Conservation (phyloP, 2,329 filamentous ascomycete species). For the Clonostachys chloroleuca region DNA sequence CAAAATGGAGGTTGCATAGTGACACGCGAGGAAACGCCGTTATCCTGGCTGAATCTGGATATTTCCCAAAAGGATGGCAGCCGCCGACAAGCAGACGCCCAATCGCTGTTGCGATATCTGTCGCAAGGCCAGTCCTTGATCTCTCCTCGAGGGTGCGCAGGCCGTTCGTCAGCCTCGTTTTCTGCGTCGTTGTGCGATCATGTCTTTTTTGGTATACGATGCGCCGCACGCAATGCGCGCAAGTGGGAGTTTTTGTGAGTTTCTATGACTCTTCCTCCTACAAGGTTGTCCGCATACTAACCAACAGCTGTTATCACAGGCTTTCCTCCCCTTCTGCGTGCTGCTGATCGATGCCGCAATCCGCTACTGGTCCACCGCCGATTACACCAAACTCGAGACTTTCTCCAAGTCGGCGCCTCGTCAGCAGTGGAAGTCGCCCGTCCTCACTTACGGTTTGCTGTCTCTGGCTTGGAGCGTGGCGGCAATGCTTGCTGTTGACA, state of each 20-base stretch:
- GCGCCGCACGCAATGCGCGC: background rate
- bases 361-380: slow-evolving; percentile 4
- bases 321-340: slow-evolving; percentile 16
- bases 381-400: background rate
- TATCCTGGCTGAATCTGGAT: background rate
- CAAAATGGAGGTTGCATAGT: background rate
- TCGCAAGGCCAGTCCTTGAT: background rate
- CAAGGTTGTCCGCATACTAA: background rate
- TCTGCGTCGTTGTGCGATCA: background rate
- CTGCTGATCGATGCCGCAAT: background rate
- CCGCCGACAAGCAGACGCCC: no score
- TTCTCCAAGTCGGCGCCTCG: background rate
- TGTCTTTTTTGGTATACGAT: background rate
- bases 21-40: background rate
- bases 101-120: background rate
- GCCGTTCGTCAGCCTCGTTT: background rate
- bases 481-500: background rate
- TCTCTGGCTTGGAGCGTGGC: background rate
- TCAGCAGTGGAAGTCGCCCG: background rate
- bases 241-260: background rate
- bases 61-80: background rate
- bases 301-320: slow-evolving; percentile 8
- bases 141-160: background rate
- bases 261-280: background rate
- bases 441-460: slow-evolving; percentile 6